Conservation (phyloP, 805 yeast species). For the Soucietia sequanensis region DNA sequence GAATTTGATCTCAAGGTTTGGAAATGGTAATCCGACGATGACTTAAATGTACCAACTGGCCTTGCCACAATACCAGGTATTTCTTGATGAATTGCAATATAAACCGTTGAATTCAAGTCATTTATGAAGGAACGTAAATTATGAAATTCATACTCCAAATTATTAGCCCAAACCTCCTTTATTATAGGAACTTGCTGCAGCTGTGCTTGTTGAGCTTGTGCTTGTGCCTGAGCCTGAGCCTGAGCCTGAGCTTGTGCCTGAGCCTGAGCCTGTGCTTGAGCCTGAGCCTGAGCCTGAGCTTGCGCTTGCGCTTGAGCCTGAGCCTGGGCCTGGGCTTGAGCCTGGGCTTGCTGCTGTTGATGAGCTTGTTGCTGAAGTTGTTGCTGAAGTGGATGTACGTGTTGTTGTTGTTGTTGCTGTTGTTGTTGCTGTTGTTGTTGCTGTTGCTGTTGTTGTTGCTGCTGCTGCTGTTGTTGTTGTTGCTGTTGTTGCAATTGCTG, state of each 20-base stretch:
- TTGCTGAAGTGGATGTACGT: slow-evolving; percentile 22
- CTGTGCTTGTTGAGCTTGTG: slow-evolving; percentile 4
- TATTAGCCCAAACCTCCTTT: slow-evolving; percentile 73
- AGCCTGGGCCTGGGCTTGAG: slow-evolving; percentile 11
- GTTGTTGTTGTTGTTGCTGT: slow-evolving; percentile 17
- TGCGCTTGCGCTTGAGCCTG: slow-evolving; percentile 8
- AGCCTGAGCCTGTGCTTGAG: slow-evolving; percentile 12
- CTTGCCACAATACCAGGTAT: slow-evolving; percentile 96
- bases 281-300: slow-evolving; percentile 14
- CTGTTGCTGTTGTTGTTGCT: slow-evolving; percentile 17
- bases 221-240: slow-evolving; percentile 15
- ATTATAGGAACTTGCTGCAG: slow-evolving; percentile 48
- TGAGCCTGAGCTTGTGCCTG: slow-evolving; percentile 8
- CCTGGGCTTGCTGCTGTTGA: slow-evolving; percentile 16
- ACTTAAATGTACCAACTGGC: slow-evolving; percentile 90
- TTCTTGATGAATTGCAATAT: slow-evolving; percentile 79
- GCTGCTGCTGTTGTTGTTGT: slow-evolving; percentile 16
- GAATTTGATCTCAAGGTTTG: slow-evolving; percentile 92
- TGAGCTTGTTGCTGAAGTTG: slow-evolving; percentile 21
- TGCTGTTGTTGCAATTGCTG: slow-evolving; percentile 25
- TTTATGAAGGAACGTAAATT: slow-evolving; percentile 57
- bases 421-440: slow-evolving; percentile 11
- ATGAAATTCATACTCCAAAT: slow-evolving; percentile 65
- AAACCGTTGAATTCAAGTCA: slow-evolving; percentile 45
- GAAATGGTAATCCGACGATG: slow-evolving; percentile 90